Conservation (phyloP, 2,329 filamentous ascomycete genomes). For the Cercospora sesami region DNA sequence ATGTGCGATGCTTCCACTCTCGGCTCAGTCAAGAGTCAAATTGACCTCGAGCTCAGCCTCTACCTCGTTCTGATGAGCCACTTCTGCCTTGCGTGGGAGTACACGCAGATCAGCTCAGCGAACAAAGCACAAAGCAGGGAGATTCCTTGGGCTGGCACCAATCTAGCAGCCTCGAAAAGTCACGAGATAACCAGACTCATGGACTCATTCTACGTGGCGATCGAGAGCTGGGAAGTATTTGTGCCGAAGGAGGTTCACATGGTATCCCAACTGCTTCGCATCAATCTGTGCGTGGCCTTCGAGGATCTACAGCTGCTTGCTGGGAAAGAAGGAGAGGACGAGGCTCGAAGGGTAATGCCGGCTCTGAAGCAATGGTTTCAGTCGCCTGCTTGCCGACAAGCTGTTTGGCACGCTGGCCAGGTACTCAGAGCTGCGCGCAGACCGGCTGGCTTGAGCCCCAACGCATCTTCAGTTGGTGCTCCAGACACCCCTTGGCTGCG, state of each 20-base stretch:
- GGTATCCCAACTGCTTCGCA: conserved; percentile 26
- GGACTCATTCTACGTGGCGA: conserved; percentile 26
- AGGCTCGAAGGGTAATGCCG: conserved; percentile 24
- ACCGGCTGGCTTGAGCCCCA: conserved; percentile 23
- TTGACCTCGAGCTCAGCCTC: conserved; percentile 25
- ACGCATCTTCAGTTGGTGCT: conserved; percentile 20
- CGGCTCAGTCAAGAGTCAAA: conserved; percentile 15
- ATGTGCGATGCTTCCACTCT: conserved; percentile 24
- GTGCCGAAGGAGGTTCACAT: conserved; percentile 27
- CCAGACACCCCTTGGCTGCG: conserved; percentile 28
- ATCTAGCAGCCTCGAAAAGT: conserved; percentile 25
- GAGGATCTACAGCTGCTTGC: conserved; percentile 28
- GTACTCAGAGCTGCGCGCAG: conserved; percentile 26
- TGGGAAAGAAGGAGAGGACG: conserved; percentile 28
- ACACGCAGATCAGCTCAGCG: conserved; percentile 25
- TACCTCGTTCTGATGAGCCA: conserved; percentile 26
- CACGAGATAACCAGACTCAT: conserved; percentile 21
- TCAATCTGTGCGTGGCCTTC: conserved; percentile 28
- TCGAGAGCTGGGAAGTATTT: conserved; percentile 25
- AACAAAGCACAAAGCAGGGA: conserved; percentile 27
- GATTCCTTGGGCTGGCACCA: conserved; percentile 23
- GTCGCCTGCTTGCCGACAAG: conserved; percentile 24
- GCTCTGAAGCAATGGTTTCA: conserved; percentile 27
- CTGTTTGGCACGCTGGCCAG: conserved; percentile 30
- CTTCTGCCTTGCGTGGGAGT: conserved; percentile 25